phyloP scores from a whole-genome alignment of 495 filamentous ascomycete species.

The Penicillium salamii region DNA sequence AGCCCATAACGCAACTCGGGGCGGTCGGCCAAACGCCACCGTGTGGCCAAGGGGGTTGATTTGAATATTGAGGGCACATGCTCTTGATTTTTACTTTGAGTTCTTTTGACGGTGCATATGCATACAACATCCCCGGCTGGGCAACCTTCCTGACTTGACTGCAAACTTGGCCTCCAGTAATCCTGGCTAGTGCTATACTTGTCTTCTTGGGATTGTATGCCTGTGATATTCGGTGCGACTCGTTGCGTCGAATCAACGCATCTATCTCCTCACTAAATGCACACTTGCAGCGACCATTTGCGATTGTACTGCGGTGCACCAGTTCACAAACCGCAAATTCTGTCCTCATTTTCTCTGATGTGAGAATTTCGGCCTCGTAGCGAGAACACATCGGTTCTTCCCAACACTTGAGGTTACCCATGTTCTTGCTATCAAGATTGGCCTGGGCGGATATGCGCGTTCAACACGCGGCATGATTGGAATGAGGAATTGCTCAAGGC shows the following conservation, averaged over 20 bases:
- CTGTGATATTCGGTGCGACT: background rate
- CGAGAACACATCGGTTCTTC: background rate
- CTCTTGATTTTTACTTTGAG: slow-evolving; percentile 2
- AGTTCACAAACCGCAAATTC: background rate
- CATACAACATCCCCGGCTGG: slow-evolving; percentile 2
- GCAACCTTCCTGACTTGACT: background rate
- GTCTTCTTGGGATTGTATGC: background rate
- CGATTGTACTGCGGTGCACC: slow-evolving; percentile 3
- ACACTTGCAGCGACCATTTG: slow-evolving; percentile 1
- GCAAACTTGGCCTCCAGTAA: background rate
- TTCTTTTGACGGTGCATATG: slow-evolving; percentile 8
- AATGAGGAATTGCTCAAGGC: background rate
- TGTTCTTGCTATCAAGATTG: background rate
- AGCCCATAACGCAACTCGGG: slow-evolving; percentile 34
- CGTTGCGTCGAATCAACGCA: background rate
- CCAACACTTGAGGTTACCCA: background rate
- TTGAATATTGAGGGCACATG: background rate
- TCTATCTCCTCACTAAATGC: background rate
- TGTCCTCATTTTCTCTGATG: background rate
- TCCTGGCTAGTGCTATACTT: slow-evolving; percentile 1
- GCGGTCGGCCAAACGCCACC: slow-evolving; percentile 46
- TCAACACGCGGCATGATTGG: slow-evolving; percentile 20
- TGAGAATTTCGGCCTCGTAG: background rate
- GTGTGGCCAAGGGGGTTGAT: slow-evolving; percentile 50
- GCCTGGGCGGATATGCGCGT: slow-evolving; percentile 12